Percentiles rank a stretch among this genome's conserved stretches.
Evolutionary conservation across 306 rosid species (phyloP).

Genomic region (Adenanthera pavonina): DNA sequence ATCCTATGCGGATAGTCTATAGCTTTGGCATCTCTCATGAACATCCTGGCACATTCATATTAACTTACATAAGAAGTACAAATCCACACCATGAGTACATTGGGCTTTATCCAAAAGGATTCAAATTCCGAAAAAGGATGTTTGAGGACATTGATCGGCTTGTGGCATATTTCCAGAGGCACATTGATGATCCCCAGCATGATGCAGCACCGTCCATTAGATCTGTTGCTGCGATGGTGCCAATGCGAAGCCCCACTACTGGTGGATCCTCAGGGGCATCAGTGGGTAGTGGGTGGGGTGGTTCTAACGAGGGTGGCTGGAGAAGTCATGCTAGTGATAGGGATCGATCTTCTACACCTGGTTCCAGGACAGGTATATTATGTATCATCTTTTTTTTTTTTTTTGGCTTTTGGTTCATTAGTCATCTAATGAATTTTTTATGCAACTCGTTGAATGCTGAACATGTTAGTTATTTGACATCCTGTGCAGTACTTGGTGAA

Average conservation of each 20-base stretch:
- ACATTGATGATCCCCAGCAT: constrained; percentile 86
- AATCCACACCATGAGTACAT: constrained; percentile 98
- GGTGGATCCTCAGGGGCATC: constrained; percentile 92
- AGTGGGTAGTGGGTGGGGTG: constrained; percentile 85
- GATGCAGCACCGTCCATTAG: constrained; percentile 88
- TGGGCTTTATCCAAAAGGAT: constrained; percentile 98
- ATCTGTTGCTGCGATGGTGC: constrained; percentile 98
- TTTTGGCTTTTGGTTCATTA: constrained; percentile 1
- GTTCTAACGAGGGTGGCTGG: constrained; percentile 86
- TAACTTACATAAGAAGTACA: constrained; percentile 85
- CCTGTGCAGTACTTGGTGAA: not conserved
- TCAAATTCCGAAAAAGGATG: constrained; percentile 94
- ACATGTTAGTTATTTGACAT: not conserved
- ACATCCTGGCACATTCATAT: constrained; percentile 97
- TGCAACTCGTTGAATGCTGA: constrained; percentile 21
- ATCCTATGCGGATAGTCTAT: constrained; percentile 89
- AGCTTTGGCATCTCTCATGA: constrained; percentile 90
- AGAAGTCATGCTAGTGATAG: constrained; percentile 80
- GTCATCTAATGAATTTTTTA: not conserved
- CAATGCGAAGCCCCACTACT: constrained; percentile 97
- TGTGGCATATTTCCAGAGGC: constrained; percentile 87
- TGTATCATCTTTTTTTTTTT: not conserved
- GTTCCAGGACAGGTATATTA: constrained; percentile 81
- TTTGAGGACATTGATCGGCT: constrained; percentile 96
- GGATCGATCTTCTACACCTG: constrained; percentile 87